These are phyloP conservation scores for Mortierella sp. DNA, from an alignment of 371 early-diverging fungal species.

Conservation along the genomic window DNA sequence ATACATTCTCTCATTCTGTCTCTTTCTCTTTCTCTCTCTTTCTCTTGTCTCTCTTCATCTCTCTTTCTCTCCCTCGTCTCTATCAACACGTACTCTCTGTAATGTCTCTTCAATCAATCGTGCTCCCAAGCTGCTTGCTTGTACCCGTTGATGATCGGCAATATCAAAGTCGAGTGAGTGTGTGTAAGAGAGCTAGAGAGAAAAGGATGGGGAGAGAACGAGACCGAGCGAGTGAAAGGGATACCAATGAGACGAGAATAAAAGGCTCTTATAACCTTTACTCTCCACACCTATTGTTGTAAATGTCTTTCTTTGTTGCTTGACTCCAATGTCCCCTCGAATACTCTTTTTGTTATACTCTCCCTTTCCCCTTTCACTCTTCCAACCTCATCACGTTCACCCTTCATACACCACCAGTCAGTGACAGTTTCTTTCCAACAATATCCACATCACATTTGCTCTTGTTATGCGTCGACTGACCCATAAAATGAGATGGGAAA, in stretches of 20 bases:
- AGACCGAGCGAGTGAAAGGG: not conserved
- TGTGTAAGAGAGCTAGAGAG: constrained; percentile 11
- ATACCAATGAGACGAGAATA: not conserved
- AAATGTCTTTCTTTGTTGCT: not conserved
- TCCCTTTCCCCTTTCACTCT: not conserved
- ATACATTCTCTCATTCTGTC: not conserved
- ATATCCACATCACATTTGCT: not conserved
- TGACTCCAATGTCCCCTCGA: not conserved
- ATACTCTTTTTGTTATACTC: not conserved
- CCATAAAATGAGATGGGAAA: not conserved
- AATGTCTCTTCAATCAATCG: constrained; percentile 5
- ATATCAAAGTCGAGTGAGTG: constrained; percentile 4
- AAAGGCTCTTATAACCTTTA: not conserved
- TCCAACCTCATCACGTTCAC: not conserved
- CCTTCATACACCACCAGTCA: too few relatives aligned
- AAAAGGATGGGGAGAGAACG: not conserved
- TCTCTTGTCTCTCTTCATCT: not conserved
- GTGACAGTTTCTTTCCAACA: not conserved
- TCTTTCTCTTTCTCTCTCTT: not conserved
- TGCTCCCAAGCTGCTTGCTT: constrained; percentile 2
- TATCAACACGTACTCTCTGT: not conserved
- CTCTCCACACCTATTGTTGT: constrained; percentile 3
- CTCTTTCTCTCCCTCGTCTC: not conserved
- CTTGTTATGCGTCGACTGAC: not conserved
- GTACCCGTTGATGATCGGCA: not conserved